Percentiles rank a stretch among this genome's conserved stretches.
Evolutionary conservation across 169 alveolate genomes (phyloP).

Genomic region (Cyclospora cayetanensis): DNA sequence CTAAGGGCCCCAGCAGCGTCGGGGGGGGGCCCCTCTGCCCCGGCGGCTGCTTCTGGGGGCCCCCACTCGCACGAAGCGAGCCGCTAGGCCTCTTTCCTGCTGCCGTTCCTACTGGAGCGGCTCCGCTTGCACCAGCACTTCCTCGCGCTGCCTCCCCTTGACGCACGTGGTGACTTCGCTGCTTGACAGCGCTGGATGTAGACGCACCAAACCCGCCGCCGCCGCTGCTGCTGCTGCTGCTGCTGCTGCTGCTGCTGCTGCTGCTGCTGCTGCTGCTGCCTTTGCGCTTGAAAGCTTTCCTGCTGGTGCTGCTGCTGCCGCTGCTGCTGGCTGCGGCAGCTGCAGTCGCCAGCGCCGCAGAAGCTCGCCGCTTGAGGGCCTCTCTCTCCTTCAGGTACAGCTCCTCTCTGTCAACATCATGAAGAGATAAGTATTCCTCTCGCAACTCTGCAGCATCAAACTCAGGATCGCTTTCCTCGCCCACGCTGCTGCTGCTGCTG

Average conservation of each 20-base stretch:
- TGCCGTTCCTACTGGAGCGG: neutral
- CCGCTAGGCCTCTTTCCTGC: neutral
- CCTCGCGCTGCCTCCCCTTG: neutral
- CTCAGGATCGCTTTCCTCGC: neutral
- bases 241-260: neutral
- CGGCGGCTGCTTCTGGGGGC: conserved; percentile 34
- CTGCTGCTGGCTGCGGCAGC: neutral
- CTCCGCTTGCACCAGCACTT: neutral
- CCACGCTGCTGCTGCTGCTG: conserved; percentile 27
- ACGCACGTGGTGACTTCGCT: neutral
- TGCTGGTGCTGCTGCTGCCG: neutral
- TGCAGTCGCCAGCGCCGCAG: neutral
- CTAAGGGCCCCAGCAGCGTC: conserved; percentile 56
- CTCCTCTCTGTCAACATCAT: neutral
- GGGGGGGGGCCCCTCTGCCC: neutral
- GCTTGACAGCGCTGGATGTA: neutral
- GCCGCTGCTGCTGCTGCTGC: neutral
- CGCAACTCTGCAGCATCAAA: neutral
- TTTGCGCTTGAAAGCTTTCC: neutral
- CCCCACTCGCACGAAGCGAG: neutral
- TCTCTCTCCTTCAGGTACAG: neutral
- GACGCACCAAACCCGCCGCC: no score
- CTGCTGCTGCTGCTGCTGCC: conserved; percentile 6
- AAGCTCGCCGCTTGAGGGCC: neutral
- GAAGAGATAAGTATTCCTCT: neutral